These are phyloP conservation scores for Quercus lobata DNA, from an alignment of 331 rosid species.

Conservation along the genomic window DNA sequence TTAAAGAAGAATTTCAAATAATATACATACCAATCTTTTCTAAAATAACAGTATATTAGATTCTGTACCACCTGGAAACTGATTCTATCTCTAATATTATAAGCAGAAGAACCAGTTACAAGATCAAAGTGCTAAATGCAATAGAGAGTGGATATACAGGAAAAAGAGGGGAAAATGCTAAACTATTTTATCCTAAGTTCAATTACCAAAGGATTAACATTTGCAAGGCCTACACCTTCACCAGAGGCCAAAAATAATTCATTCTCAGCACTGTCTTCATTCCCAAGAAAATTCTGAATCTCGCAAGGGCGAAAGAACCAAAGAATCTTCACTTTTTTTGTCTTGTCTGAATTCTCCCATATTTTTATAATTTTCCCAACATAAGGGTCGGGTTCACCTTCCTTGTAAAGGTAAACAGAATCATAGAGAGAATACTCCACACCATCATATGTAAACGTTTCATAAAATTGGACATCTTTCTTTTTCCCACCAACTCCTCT, in stretches of 20 bases:
- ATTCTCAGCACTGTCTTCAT: constrained; percentile 28
- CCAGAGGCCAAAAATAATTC: constrained; percentile 87
- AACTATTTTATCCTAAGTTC: neutral
- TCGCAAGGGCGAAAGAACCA: constrained; percentile 89
- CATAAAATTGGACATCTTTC: constrained; percentile 53
- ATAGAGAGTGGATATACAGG: no score
- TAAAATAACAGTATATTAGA: neutral
- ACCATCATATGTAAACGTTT: constrained; percentile 65
- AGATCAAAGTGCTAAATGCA: neutral
- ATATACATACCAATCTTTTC: neutral
- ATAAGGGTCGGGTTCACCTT: constrained; percentile 65
- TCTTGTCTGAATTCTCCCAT: constrained; percentile 57
- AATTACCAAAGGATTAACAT: constrained; percentile 78
- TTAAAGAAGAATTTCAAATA: neutral
- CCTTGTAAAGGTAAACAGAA: constrained; percentile 60
- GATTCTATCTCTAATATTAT: neutral
- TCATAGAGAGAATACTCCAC: constrained; percentile 59
- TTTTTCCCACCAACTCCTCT: constrained; percentile 47
- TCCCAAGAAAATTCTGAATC: constrained; percentile 51
- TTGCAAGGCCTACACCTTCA: constrained; percentile 68
- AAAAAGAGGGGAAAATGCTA: neutral
- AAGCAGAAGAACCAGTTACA: neutral
- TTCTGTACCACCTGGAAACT: neutral
- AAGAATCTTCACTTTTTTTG: constrained; percentile 59
- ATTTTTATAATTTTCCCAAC: constrained; percentile 71